Base-by-base conservation (phyloP, 2,329 filamentous ascomycete genomes). In the Cercospora citrullina region DNA sequence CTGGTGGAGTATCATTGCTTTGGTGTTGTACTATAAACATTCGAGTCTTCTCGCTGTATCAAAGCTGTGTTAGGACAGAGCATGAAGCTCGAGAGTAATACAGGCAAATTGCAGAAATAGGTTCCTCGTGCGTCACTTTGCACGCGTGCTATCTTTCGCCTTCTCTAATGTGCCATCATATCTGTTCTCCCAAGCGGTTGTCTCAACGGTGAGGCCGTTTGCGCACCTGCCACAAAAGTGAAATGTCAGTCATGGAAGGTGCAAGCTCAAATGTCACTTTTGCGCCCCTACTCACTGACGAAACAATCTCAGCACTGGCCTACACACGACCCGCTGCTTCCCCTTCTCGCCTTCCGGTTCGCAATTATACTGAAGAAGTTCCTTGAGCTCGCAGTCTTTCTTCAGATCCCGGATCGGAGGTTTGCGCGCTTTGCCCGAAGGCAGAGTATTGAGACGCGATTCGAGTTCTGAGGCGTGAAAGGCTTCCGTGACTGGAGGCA, bases 291-390 rank as follows among this genome's bases (percentile, higher is more conserved):
- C 85, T 78, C 77, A 89, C 87, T 80, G 81, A 75, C 87, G 79
- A 77, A 89, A 87, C 61, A 88, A 77, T 75, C 87, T 78, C 73
- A 88, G 81, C 30, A 89, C 79, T n/a, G 86, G 85, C 75, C 84
- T 79, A 73, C 87, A 89, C 5, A 85, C 76, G 28, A 86, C 78
- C 2, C 80, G 78, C 3, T 81, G 79, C 61, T 76, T 75, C 18
- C 81, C 78, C 55, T 76, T 77, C 62, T 81, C 79, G 39, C 80
- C 77, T 8, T 83, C 79, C 9, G 87, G 79, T 74, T 87, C 83
- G 78, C 88, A 90, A 28, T 84, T 84, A 75, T 89, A 90, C 78
- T 90, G 88, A 58, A 87, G 79, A 77, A 90, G 77, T 75, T 89
- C 86, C 72, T 86, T 81, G 48, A 90, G 78, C 66, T 83, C 78